Percentiles rank a stretch among this genome's conserved stretches.
Evolutionary conservation across 805 yeast species (phyloP).

Genomic region (Suhomyces sp.): DNA sequence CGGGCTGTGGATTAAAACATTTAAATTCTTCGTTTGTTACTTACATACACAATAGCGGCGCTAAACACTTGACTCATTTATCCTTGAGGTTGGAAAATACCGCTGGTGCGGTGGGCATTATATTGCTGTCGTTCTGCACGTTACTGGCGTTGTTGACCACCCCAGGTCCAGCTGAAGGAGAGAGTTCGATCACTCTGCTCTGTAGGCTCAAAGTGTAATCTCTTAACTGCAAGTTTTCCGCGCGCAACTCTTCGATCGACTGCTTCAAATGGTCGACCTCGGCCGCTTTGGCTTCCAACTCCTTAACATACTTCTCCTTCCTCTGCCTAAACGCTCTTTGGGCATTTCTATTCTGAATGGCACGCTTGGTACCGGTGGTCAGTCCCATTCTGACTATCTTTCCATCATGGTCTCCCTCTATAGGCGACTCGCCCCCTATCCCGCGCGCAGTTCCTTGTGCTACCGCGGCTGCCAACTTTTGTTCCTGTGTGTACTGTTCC

Average conservation of each 20-base stretch:
- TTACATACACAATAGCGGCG: background rate
- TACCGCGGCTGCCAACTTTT: conserved; percentile 2
- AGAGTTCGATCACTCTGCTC: conserved; percentile 55
- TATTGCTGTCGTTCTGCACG: background rate
- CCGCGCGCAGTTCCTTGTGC: background rate
- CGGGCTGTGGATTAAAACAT: background rate
- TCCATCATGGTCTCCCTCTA: background rate
- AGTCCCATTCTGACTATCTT: conserved; percentile 30
- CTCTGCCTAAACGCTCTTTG: conserved; percentile 89
- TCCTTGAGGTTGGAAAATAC: conserved; percentile 7
- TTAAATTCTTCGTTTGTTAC: background rate
- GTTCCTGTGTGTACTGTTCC: conserved; percentile 2
- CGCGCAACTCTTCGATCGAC: conserved; percentile 61
- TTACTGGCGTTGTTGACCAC: background rate
- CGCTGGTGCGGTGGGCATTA: conserved; percentile 11
- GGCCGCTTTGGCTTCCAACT: conserved; percentile 67
- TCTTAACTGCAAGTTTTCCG: conserved; percentile 68
- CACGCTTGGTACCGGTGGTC: conserved; percentile 70
- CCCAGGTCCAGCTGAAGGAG: conserved; percentile 12
- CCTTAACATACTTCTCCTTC: conserved; percentile 76
- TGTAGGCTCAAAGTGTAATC: conserved; percentile 72
- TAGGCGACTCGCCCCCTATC: background rate
- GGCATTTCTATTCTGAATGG: conserved; percentile 88
- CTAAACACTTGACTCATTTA: background rate
- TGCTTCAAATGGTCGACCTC: conserved; percentile 61